Evolutionary conservation across 176 grass and related monocot genomes (phyloP).

Genomic region (Phoenix dactylifera): DNA sequence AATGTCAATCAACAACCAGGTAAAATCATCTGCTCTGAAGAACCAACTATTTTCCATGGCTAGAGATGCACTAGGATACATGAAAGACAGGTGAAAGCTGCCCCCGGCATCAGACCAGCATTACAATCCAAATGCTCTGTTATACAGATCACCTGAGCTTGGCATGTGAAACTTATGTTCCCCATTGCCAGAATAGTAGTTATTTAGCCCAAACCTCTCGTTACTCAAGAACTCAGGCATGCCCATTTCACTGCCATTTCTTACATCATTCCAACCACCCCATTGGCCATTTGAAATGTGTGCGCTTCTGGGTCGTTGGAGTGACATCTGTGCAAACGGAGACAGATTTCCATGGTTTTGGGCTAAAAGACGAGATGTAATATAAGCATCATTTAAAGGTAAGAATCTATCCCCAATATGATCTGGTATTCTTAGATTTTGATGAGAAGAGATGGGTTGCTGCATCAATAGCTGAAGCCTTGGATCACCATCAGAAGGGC

Average conservation of each 20-base stretch:
- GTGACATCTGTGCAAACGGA: conserved; percentile 34
- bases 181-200: conserved; percentile 47
- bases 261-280: conserved; percentile 70
- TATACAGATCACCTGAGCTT: conserved; percentile 52
- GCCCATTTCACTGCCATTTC: conserved; percentile 33
- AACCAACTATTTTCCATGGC: not conserved
- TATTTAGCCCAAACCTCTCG: conserved; percentile 35
- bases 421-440: conserved; percentile 45
- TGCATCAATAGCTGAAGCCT: conserved; percentile 66
- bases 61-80: not conserved
- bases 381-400: conserved; percentile 54
- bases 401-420: conserved; percentile 42
- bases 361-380: conserved; percentile 43
- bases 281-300: conserved; percentile 50
- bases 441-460: conserved; percentile 49
- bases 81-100: not conserved
- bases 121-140: conserved; percentile 79
- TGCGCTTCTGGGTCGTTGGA: conserved; percentile 47
- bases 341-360: conserved; percentile 47
- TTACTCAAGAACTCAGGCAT: conserved; percentile 47
- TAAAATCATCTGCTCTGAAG: not conserved
- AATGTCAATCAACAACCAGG: not conserved
- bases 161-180: conserved; percentile 47
- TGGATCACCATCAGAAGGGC: conserved; percentile 53
- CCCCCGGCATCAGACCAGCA: not conserved